A percentile compares a stretch with the other conserved stretches of the same genome.
phyloP scores from a whole-genome alignment of 192 early-diverging fungal species.

The Backusella parvicylindrica region DNA sequence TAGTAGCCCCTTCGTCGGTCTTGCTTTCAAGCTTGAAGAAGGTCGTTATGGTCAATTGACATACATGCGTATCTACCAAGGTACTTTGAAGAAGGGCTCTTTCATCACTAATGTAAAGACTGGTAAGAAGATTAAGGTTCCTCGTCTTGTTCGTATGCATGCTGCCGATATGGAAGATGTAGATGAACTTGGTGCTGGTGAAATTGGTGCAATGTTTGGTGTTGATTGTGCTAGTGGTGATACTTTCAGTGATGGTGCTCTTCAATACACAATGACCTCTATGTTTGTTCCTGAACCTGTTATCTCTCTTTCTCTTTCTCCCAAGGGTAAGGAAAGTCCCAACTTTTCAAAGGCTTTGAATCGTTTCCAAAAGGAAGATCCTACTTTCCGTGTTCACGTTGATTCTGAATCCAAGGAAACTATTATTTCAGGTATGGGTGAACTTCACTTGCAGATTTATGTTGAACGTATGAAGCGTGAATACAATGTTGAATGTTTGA shows the following conservation, averaged over 20 bases:
- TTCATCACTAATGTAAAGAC: constrained; percentile 86
- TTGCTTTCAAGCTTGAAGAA: constrained; percentile 92
- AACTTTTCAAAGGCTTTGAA: constrained; percentile 69
- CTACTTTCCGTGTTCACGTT: constrained; percentile 79
- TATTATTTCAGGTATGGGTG: constrained; percentile 88
- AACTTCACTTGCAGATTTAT: constrained; percentile 88
- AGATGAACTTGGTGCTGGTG: constrained; percentile 85
- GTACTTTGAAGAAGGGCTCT: constrained; percentile 80
- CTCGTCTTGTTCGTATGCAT: constrained; percentile 97
- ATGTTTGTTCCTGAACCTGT: constrained; percentile 98
- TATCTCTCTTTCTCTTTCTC: constrained; percentile 88
- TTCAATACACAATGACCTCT: constrained; percentile 85
- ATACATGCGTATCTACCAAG: constrained; percentile 96
- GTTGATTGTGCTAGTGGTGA: constrained; percentile 96
- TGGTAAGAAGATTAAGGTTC: constrained; percentile 93
- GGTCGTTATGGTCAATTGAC: constrained; percentile 95
- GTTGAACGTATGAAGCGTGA: constrained; percentile 99
- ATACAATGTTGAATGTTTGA: constrained; percentile 92
- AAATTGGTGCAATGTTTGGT: constrained; percentile 98
- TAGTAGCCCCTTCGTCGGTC: constrained; percentile 74
- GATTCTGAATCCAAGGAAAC: constrained; percentile 83
- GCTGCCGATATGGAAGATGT: constrained; percentile 98
- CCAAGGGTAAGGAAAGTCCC: constrained; percentile 84
- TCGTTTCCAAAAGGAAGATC: constrained; percentile 83
- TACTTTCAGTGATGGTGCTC: constrained; percentile 90